phyloP scores from a whole-genome alignment of 2,329 filamentous ascomycete species.

The Raffaelea albimanens region DNA sequence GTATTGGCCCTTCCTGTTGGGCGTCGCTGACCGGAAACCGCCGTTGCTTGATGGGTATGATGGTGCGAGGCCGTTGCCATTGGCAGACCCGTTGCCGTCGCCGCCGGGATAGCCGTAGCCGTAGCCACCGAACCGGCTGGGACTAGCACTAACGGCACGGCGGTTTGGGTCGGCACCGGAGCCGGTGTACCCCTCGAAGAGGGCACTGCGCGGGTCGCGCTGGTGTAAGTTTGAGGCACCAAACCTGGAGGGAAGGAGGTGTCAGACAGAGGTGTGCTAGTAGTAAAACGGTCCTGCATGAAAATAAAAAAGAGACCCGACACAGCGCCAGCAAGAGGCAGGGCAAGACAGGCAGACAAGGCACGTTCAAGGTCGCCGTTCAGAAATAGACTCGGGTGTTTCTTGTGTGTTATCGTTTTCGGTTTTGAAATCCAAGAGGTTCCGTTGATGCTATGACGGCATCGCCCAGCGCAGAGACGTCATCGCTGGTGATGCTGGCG shows the following conservation, averaged over 20 bases:
- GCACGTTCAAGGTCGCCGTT: too few species aligned
- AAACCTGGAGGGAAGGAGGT: conserved; percentile 40
- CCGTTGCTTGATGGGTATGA: conserved; percentile 22
- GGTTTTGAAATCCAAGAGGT: too few species aligned
- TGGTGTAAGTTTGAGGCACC: conserved; percentile 61
- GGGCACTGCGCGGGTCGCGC: conserved; percentile 60
- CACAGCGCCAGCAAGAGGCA: too few species aligned
- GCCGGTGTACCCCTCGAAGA: conserved; percentile 66
- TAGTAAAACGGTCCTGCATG: too few species aligned
- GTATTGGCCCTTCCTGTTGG: conserved; percentile 75
- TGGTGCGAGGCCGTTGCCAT: conserved; percentile 23
- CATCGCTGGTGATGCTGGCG: too few species aligned
- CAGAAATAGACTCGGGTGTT: too few species aligned
- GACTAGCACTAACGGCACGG: conserved; percentile 34
- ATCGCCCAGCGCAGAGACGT: too few species aligned
- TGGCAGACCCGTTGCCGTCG: conserved; percentile 11
- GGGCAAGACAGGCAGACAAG: too few species aligned
- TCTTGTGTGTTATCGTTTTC: too few species aligned
- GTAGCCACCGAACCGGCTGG: conserved; percentile 25
- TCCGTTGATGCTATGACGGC: too few species aligned
- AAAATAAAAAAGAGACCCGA: too few species aligned
- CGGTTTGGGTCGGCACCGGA: conserved; percentile 33
- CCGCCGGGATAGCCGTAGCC: conserved; percentile 42
- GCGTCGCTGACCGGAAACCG: conserved; percentile 58
- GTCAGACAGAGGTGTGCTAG: neutral